These are phyloP conservation scores for Clonostachys rosea DNA, from an alignment of 2,329 filamentous ascomycete species.

Conservation along the genomic window DNA sequence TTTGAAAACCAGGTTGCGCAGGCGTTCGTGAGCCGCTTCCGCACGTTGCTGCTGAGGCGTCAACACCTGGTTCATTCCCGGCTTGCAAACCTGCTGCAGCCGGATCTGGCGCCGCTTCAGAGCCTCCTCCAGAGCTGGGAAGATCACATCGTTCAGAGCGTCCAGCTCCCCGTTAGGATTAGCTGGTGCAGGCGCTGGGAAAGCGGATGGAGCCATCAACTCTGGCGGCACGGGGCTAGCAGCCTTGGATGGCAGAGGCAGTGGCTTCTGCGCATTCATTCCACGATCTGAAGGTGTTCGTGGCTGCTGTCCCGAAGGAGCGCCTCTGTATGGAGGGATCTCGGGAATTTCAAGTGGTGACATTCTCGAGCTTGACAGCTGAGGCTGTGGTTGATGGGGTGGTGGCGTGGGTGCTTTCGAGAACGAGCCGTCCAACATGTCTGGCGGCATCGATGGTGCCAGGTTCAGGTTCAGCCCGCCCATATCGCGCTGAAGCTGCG, in stretches of 20 bases:
- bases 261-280: constrained; percentile 9
- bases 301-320: constrained; percentile 12
- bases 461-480: constrained; percentile 45
- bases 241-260: constrained; percentile 19
- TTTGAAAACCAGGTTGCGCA: constrained; percentile 77
- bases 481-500: constrained; percentile 61
- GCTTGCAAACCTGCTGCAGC: constrained; percentile 46
- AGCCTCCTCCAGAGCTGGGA: constrained; percentile 88
- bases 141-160: constrained; percentile 83
- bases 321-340: constrained; percentile 49
- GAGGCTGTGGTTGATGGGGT: constrained; percentile 23
- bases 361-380: constrained; percentile 30
- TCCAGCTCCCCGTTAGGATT: constrained; percentile 70
- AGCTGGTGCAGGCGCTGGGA: constrained; percentile 51
- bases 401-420: constrained; percentile 22
- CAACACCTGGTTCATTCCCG: constrained; percentile 30
- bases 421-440: constrained; percentile 10
- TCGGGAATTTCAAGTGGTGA: constrained; percentile 41
- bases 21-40: constrained; percentile 72
- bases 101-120: constrained; percentile 72
- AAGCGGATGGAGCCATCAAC: constrained; percentile 36
- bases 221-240: constrained; percentile 23
- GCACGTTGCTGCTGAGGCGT: constrained; percentile 64
- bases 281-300: constrained; percentile 1
- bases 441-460: constrained; percentile 3